Conservation (phyloP, 2,329 filamentous ascomycete genomes). For the Emericellopsis cladophorae region DNA sequence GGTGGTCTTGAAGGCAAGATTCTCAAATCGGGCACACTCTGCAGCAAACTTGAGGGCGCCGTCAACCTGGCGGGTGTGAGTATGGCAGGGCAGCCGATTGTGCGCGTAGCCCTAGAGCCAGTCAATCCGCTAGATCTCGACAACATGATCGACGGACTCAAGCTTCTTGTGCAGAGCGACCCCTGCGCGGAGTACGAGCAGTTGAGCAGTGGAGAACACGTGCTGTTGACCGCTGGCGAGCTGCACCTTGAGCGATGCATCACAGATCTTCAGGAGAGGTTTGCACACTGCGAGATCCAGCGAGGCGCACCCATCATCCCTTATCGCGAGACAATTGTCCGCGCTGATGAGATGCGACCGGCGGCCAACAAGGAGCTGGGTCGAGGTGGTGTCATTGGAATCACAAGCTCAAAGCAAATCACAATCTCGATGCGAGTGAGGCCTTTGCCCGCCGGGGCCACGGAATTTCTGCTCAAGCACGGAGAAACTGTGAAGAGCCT, state of each 20-base stretch:
- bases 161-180: slow-evolving; percentile 83
- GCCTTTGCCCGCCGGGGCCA: slow-evolving; percentile 66
- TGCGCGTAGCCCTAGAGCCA: slow-evolving; percentile 90
- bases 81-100: slow-evolving; percentile 77
- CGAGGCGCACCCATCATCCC: slow-evolving; percentile 90
- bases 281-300: slow-evolving; percentile 89
- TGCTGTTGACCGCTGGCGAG: slow-evolving; percentile 87
- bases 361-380: slow-evolving; percentile 77
- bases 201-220: slow-evolving; percentile 85
- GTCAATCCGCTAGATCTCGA: slow-evolving; percentile 80
- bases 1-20: slow-evolving; percentile 84
- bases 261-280: slow-evolving; percentile 84
- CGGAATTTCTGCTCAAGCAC: slow-evolving; percentile 76
- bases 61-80: slow-evolving; percentile 81
- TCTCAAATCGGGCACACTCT: slow-evolving; percentile 91
- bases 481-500: slow-evolving; percentile 64
- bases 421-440: slow-evolving; percentile 64
- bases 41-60: slow-evolving; percentile 72
- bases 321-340: slow-evolving; percentile 84
- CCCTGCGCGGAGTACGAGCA: slow-evolving; percentile 95
- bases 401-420: slow-evolving; percentile 78
- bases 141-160: slow-evolving; percentile 86
- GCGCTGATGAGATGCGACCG: slow-evolving; percentile 81
- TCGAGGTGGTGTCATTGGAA: slow-evolving; percentile 62
- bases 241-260: slow-evolving; percentile 87